Evolutionary conservation across 176 grass and related monocot species (phyloP).

Genomic region (Eleusine coracana): DNA sequence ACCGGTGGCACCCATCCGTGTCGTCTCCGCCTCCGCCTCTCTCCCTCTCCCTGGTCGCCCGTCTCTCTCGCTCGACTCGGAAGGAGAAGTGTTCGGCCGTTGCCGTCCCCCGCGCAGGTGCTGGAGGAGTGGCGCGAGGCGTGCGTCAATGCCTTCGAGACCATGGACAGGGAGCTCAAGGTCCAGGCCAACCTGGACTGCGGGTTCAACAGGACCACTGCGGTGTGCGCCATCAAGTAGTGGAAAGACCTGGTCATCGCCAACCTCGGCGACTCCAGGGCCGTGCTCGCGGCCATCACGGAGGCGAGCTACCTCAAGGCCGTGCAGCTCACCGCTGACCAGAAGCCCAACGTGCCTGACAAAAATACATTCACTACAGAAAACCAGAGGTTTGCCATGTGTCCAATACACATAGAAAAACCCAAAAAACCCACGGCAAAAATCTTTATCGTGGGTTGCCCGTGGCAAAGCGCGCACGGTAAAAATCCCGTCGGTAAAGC

Average conservation of each 20-base stretch:
- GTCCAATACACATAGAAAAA: too few relatives aligned
- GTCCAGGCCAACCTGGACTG: constrained; percentile 52
- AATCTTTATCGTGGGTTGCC: too few relatives aligned
- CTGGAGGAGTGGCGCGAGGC: constrained; percentile 81
- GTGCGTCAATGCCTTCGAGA: constrained; percentile 65
- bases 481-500: too few relatives aligned
- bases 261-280: constrained; percentile 90
- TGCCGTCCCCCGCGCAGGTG: constrained; percentile 43
- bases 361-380: neutral
- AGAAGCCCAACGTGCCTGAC: constrained; percentile 68
- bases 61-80: neutral
- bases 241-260: constrained; percentile 79
- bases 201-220: constrained; percentile 82
- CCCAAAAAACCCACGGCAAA: too few relatives aligned
- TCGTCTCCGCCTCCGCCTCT: too few relatives aligned
- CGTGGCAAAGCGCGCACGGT: too few relatives aligned
- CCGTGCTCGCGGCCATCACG: constrained; percentile 69
- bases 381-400: too few relatives aligned
- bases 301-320: constrained; percentile 56
- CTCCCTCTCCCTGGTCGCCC: too few relatives aligned
- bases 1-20: too few relatives aligned
- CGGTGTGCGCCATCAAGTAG: constrained; percentile 87
- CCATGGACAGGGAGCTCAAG: constrained; percentile 85
- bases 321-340: constrained; percentile 80
- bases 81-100: constrained; percentile 27